Base-by-base conservation (phyloP, 1,284 basidiomycete genomes). In the Puccinia hordei region DNA sequence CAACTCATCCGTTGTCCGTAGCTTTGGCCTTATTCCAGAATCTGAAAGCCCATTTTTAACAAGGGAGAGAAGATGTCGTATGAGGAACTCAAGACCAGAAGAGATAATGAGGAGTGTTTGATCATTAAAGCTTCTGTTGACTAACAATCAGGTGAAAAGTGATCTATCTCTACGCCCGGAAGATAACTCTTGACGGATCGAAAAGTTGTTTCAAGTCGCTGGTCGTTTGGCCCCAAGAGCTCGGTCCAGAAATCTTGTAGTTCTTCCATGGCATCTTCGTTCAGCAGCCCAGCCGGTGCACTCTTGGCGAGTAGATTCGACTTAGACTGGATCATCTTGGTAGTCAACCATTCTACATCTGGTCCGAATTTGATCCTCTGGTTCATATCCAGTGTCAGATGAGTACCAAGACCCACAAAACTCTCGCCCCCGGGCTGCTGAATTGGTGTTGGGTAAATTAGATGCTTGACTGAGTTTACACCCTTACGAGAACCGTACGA, bases 311-410 rank as follows among this genome's bases (percentile, higher is more conserved):
- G 17, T 9, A 49, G 15, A 15, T 15, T 19, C 46, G 10, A 3
- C 8, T 38, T 22, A 41, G 57, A 8, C 30, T 59, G 4, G 27
- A 59, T 33, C 27, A 57, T 35, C 33, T 73, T n/a, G n/a, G 76
- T 71, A 8, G 89, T 88, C 84, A 98, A 88, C 90, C 93, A 94
- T 85, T 98, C 92, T 10, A 95, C 89, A 84, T 98, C 95, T 2
- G 96, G 97, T 0, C 96, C 96, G 85, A 99, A 99, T 33, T 90
- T 90, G 73, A 99, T 89, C 83, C 93, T 92, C 0, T 93, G 93
- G 75, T 92, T 89, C 81, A 99, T 85, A 86, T 96, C 93, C 59
- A 99, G 87, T 9, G 94, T 97, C 3, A 80, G 88, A 87, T 97
- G 95, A 13, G 94, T 95, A 2, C 95, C 95, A 13, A 97, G 88